Percentiles rank a stretch among this genome's conserved stretches.
These are phyloP conservation scores for Blastocystis sp. DNA, from an alignment of 352 stramenopile genomes.

Conservation along the genomic window DNA sequence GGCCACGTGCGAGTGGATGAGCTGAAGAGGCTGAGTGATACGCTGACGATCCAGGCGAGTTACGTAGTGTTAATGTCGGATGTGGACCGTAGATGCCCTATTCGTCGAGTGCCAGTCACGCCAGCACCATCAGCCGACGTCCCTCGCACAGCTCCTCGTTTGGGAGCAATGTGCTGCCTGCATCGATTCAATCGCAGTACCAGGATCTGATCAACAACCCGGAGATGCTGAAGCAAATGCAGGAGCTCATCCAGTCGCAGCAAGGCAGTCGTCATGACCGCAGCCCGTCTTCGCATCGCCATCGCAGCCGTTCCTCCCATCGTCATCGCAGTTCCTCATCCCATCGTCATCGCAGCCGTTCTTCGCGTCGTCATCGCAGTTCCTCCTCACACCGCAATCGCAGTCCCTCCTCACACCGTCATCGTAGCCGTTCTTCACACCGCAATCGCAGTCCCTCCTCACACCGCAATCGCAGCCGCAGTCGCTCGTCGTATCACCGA, in stretches of 20 bases:
- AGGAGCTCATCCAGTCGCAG: conserved; percentile 3
- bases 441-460: not conserved
- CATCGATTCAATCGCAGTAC: not conserved
- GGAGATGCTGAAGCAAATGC: conserved; percentile 26
- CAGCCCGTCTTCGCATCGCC: not conserved
- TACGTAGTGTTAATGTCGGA: conserved; percentile 1
- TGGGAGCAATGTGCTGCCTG: not conserved
- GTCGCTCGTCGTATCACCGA: not conserved
- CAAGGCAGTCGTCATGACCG: not conserved
- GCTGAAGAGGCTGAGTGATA: conserved; percentile 19
- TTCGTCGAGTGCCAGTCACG: not conserved
- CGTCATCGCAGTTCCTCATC: not conserved
- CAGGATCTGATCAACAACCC: conserved; percentile 7
- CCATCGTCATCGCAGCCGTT: not conserved
- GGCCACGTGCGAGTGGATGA: conserved; percentile 31
- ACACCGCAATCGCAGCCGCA: not conserved
- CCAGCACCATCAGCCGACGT: not conserved
- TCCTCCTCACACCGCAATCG: conserved; percentile 3
- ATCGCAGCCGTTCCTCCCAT: not conserved
- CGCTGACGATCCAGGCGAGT: not conserved
- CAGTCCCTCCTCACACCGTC: not conserved
- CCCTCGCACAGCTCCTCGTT: not conserved
- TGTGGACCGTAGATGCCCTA: conserved; percentile 40
- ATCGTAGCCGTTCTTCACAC: not conserved
- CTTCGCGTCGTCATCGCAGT: not conserved